phyloP scores from a whole-genome alignment of 495 filamentous ascomycete species.

The Penicillium mononematosum region DNA sequence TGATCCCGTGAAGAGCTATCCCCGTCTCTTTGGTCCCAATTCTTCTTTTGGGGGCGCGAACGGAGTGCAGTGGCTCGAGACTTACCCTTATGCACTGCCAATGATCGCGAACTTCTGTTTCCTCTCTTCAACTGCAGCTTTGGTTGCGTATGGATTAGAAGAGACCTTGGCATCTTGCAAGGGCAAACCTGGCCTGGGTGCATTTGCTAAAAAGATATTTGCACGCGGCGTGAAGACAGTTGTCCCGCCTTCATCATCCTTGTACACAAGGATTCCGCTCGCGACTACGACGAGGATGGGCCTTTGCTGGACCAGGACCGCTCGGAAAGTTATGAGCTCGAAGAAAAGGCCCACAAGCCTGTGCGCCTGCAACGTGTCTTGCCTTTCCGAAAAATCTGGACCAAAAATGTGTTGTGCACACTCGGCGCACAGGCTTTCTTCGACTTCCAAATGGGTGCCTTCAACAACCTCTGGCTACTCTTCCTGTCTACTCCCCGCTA shows the following conservation, averaged over 20 bases:
- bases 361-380: constrained; percentile 40
- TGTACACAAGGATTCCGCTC: constrained; percentile 39
- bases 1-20: constrained; percentile 70
- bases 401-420: constrained; percentile 69
- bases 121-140: constrained; percentile 51
- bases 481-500: constrained; percentile 81
- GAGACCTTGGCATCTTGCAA: constrained; percentile 54
- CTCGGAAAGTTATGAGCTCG: constrained; percentile 42
- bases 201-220: constrained; percentile 33
- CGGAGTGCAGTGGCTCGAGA: constrained; percentile 62
- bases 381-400: constrained; percentile 76
- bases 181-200: constrained; percentile 43
- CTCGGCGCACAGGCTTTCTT: constrained; percentile 67
- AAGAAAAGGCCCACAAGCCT: constrained; percentile 38
- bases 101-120: constrained; percentile 72
- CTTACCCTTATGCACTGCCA: constrained; percentile 72
- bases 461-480: constrained; percentile 80
- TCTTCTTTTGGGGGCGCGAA: constrained; percentile 50
- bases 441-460: constrained; percentile 74
- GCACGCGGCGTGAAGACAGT: constrained; percentile 29
- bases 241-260: constrained; percentile 36
- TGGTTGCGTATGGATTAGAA: constrained; percentile 65
- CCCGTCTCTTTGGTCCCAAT: constrained; percentile 59
- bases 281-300: constrained; percentile 40
- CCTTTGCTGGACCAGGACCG: constrained; percentile 32